phyloP scores from a whole-genome alignment of 1,284 basidiomycete genomes.

The Clitocybe nebularis region DNA sequence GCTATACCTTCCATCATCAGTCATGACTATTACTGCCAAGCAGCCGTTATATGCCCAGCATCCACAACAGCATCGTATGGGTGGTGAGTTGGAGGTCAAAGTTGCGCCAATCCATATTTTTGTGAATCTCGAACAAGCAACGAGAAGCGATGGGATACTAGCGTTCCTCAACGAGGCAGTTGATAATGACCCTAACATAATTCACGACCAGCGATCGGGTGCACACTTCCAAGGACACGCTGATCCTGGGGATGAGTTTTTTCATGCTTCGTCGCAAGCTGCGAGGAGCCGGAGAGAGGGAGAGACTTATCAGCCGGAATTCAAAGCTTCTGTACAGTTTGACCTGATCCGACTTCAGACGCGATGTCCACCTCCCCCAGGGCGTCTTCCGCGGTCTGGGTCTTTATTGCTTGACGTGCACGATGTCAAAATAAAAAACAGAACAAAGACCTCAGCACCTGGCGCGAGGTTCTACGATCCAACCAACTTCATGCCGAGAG shows the following conservation, averaged over 20 bases:
- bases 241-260: slow-evolving; percentile 28
- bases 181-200: not conserved
- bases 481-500: slow-evolving; percentile 4
- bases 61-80: not conserved
- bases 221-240: too few species aligned
- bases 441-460: slow-evolving; percentile 21
- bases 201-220: not conserved
- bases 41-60: not conserved
- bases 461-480: slow-evolving; percentile 36
- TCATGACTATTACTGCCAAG: slow-evolving; percentile 3
- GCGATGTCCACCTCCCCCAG: slow-evolving; percentile 49
- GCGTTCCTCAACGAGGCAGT: slow-evolving; percentile 35
- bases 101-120: slow-evolving; percentile 70
- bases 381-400: slow-evolving; percentile 52
- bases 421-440: slow-evolving; percentile 40
- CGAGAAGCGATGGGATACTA: slow-evolving; percentile 34
- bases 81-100: slow-evolving; percentile 31
- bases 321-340: slow-evolving; percentile 36
- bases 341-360: slow-evolving; percentile 60
- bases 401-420: slow-evolving; percentile 63
- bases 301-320: too few species aligned
- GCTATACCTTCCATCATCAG: not conserved
- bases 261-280: slow-evolving; percentile 32
- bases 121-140: slow-evolving; percentile 57
- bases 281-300: slow-evolving; percentile 23